These are phyloP conservation scores for Naganishia vishniacii DNA, from an alignment of 768 basidiomycete species.

Conservation along the genomic window DNA sequence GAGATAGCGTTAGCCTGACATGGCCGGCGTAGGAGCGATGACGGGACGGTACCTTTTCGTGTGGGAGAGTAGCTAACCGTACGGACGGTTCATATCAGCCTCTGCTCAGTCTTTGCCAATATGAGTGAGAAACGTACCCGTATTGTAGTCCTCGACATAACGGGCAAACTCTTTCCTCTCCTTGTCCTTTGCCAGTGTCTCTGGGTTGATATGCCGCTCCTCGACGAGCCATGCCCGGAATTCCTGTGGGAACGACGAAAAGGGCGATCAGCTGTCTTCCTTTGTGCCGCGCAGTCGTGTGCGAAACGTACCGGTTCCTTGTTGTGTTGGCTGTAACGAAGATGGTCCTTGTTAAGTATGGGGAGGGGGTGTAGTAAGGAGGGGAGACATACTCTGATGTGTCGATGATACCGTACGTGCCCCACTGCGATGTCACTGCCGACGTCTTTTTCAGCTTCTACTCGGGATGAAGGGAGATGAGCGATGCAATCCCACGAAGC, in stretches of 20 bases:
- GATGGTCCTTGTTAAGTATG: slow-evolving; percentile 11
- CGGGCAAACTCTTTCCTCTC: slow-evolving; percentile 75
- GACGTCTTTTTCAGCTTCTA: slow-evolving; percentile 58
- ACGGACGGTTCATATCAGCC: neutral
- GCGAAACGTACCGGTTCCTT: slow-evolving; percentile 54
- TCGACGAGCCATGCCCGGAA: slow-evolving; percentile 91
- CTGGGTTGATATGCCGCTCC: slow-evolving; percentile 84
- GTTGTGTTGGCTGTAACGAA: slow-evolving; percentile 56
- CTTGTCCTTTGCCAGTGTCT: slow-evolving; percentile 77
- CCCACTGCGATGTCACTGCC: slow-evolving; percentile 67
- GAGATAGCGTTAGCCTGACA: neutral
- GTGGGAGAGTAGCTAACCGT: slow-evolving; percentile 71
- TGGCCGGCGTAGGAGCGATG: too few relatives aligned
- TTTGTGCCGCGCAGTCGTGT: neutral
- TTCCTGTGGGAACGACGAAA: slow-evolving; percentile 52
- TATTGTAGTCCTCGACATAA: slow-evolving; percentile 56
- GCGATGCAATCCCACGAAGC: slow-evolving; percentile 5
- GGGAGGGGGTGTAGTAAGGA: neutral
- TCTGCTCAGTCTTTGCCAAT: too few relatives aligned
- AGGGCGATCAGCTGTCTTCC: neutral
- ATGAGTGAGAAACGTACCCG: slow-evolving; percentile 34
- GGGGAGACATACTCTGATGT: slow-evolving; percentile 73
- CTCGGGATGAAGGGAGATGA: neutral
- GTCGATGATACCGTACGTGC: slow-evolving; percentile 78
- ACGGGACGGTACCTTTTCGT: slow-evolving; percentile 61